Evolutionary conservation across 176 grass and related monocot genomes (phyloP).

Genomic region (Lolium multiflorum): DNA sequence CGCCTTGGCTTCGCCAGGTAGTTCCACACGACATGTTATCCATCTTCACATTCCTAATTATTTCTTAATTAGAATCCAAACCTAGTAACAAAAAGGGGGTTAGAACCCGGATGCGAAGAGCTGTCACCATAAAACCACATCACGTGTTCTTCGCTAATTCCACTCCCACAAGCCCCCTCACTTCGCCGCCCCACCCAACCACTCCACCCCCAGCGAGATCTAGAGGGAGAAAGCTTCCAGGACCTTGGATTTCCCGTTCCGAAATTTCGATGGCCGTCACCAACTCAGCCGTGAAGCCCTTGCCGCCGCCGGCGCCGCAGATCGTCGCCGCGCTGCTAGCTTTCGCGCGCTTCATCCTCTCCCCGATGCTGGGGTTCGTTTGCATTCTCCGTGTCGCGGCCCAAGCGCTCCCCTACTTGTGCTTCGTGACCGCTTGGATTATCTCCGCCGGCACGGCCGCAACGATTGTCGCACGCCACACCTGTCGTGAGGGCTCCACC

Average conservation of each 20-base stretch:
- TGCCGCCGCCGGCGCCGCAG: background rate
- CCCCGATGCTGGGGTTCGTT: no score
- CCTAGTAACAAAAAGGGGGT: no score
- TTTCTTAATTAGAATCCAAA: no score
- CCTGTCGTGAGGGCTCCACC: background rate
- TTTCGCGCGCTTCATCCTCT: no score
- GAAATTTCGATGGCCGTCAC: background rate
- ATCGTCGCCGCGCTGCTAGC: background rate
- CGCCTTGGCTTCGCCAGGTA: no score
- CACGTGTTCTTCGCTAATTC: background rate
- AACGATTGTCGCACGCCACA: background rate
- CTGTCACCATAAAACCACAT: no score
- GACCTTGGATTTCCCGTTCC: background rate
- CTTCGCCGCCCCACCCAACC: background rate
- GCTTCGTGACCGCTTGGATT: background rate
- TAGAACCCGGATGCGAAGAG: no score
- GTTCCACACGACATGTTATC: no score
- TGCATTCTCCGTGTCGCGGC: background rate
- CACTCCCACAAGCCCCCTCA: background rate
- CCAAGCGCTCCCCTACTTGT: background rate
- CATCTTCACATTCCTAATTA: no score
- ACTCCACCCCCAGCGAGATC: background rate
- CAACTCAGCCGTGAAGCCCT: background rate
- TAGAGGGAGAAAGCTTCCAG: background rate
- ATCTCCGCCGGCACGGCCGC: background rate